Evolutionary conservation across 306 rosid species (phyloP).

Genomic region (Cucumis hystrix): DNA sequence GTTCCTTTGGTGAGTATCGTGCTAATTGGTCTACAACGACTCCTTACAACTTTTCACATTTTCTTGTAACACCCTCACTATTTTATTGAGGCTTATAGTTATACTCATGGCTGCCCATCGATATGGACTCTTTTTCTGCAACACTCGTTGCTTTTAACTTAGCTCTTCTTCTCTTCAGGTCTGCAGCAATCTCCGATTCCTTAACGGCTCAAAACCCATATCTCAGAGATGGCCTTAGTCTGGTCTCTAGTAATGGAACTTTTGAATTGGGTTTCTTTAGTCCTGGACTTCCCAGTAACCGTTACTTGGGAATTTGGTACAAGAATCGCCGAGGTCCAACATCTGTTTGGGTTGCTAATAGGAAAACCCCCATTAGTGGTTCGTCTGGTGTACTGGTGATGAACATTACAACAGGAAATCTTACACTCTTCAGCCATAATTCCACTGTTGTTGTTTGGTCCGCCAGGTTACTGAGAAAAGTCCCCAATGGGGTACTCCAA

Average conservation of each 20-base stretch:
- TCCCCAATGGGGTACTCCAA: slow-evolving; percentile 13
- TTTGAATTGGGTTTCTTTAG: slow-evolving; percentile 31
- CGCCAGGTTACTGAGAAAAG: slow-evolving; percentile 9
- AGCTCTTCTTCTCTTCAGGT: not conserved
- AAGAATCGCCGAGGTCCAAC: slow-evolving; percentile 8
- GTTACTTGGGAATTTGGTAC: slow-evolving; percentile 39
- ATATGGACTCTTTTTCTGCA: slow-evolving; percentile 4
- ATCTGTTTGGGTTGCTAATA: slow-evolving; percentile 31
- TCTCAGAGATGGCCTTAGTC: slow-evolving; percentile 3
- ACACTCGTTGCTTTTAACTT: not conserved
- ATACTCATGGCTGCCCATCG: not conserved
- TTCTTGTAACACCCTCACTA: not conserved
- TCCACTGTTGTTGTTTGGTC: slow-evolving; percentile 18
- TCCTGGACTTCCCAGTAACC: slow-evolving; percentile 14
- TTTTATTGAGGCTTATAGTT: not conserved
- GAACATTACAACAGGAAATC: slow-evolving; percentile 14
- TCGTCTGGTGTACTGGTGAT: slow-evolving; percentile 18
- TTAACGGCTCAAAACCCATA: slow-evolving; percentile 8
- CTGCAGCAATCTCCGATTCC: slow-evolving; percentile 11
- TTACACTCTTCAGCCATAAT: slow-evolving; percentile 12
- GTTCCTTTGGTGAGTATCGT: not conserved
- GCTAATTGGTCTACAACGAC: not conserved
- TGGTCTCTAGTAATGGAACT: slow-evolving; percentile 13
- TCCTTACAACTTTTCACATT: not conserved
- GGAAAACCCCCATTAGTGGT: slow-evolving; percentile 14